Conservation (phyloP, 2,329 filamentous ascomycete species). For the Paecilomyces variotii region DNA sequence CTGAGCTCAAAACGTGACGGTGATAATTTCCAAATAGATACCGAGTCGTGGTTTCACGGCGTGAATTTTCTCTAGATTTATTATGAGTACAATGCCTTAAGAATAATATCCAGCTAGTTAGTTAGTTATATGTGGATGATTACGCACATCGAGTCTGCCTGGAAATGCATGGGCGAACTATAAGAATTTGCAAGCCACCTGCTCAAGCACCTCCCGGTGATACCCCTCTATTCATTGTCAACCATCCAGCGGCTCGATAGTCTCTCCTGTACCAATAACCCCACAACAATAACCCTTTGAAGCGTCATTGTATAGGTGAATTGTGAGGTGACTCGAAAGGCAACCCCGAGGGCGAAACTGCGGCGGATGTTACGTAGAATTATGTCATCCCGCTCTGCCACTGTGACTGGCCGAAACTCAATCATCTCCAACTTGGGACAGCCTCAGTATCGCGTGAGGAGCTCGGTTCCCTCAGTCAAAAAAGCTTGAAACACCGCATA, state of each 20-base stretch:
- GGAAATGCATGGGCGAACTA: neutral
- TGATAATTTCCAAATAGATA: neutral
- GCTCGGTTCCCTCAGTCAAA: conserved; percentile 1
- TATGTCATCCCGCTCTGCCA: conserved; percentile 16
- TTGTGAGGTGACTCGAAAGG: neutral
- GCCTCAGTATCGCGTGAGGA: neutral
- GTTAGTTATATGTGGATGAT: neutral
- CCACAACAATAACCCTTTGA: neutral
- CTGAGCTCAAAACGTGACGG: conserved; percentile 29
- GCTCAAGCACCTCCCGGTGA: neutral
- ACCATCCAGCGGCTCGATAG: neutral
- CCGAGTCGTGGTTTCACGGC: neutral
- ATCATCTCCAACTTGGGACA: conserved; percentile 2
- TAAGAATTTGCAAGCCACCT: neutral
- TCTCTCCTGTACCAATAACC: neutral
- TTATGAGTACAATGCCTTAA: neutral
- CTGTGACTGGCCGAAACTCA: neutral
- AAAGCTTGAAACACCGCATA: neutral
- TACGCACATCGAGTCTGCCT: neutral
- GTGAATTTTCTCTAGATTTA: neutral
- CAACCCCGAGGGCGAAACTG: neutral
- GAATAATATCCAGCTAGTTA: neutral
- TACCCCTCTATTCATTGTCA: neutral
- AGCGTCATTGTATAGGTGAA: neutral
- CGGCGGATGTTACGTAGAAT: conserved; percentile 15